Percentiles rank a stretch among this genome's conserved stretches.
Evolutionary conservation across 2,329 filamentous ascomycete species (phyloP).

Genomic region (Lojkania enalia): DNA sequence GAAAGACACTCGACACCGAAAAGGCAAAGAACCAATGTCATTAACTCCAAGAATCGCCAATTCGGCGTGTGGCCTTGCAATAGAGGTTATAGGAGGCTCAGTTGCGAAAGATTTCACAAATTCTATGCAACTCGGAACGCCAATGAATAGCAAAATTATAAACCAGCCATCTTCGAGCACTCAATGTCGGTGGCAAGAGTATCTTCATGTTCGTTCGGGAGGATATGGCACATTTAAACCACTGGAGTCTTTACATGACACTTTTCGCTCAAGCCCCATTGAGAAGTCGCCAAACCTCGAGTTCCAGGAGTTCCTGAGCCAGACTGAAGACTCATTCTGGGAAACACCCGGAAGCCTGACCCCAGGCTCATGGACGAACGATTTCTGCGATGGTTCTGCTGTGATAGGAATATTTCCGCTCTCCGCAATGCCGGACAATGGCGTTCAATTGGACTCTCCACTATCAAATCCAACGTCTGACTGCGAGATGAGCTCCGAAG

Average conservation of each 20-base stretch:
- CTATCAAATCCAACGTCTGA: neutral
- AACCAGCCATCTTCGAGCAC: slow-evolving; percentile 7
- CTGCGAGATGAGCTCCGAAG: neutral
- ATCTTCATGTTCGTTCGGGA: slow-evolving; percentile 8
- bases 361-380: too few species aligned
- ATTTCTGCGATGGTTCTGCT: too few species aligned
- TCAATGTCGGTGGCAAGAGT: slow-evolving; percentile 11
- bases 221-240: neutral
- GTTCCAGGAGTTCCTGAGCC: slow-evolving; percentile 10
- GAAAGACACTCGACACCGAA: neutral
- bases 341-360: slow-evolving; percentile 3
- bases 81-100: slow-evolving; percentile 10
- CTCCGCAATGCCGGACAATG: neutral
- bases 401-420: too few species aligned
- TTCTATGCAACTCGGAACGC: slow-evolving; percentile 3
- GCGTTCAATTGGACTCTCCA: neutral
- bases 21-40: slow-evolving; percentile 11
- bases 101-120: slow-evolving; percentile 12
- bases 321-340: too few species aligned
- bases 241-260: neutral
- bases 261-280: slow-evolving; percentile 9
- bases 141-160: slow-evolving; percentile 7
- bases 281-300: slow-evolving; percentile 2
- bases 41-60: slow-evolving; percentile 18
- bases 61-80: slow-evolving; percentile 19